Evolutionary conservation across 148 eudicot species (phyloP).

Genomic region (Amaranthus palmeri): DNA sequence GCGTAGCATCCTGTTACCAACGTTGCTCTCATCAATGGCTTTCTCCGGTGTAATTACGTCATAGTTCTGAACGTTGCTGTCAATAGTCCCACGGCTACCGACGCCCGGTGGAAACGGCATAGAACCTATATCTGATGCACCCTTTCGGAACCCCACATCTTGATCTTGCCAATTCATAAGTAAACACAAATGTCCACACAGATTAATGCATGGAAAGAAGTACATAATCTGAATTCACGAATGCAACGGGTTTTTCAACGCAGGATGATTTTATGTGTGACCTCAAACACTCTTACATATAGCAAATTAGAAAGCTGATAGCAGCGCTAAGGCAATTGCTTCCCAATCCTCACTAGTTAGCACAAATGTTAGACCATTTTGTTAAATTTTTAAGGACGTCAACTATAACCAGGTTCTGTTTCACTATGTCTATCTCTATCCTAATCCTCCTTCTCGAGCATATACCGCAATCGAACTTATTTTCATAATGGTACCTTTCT

Average conservation of each 20-base stretch:
- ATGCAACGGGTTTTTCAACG: conserved; percentile 8
- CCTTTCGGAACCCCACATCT: conserved; percentile 65
- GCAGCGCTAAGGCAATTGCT: too few relatives aligned
- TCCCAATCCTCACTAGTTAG: too few relatives aligned
- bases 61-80: conserved; percentile 46
- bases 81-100: conserved; percentile 69
- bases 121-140: conserved; percentile 48
- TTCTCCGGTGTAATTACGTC: conserved; percentile 80
- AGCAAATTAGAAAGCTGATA: not conserved
- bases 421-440: too few relatives aligned
- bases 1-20: conserved; percentile 98
- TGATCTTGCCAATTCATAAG: conserved; percentile 64
- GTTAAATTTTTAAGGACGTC: too few relatives aligned
- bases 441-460: too few relatives aligned
- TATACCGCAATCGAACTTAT: not conserved
- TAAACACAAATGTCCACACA: conserved; percentile 47
- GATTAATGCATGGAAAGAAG: conserved; percentile 39
- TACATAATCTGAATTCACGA: conserved; percentile 21
- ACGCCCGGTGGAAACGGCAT: conserved; percentile 99
- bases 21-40: conserved; percentile 94
- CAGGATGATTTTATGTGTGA: conserved; percentile 5
- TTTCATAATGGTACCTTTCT: not conserved
- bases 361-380: too few relatives aligned
- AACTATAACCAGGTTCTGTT: too few relatives aligned
- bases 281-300: not conserved